phyloP scores from a whole-genome alignment of 306 rosid genomes.

The Corylus americana region DNA sequence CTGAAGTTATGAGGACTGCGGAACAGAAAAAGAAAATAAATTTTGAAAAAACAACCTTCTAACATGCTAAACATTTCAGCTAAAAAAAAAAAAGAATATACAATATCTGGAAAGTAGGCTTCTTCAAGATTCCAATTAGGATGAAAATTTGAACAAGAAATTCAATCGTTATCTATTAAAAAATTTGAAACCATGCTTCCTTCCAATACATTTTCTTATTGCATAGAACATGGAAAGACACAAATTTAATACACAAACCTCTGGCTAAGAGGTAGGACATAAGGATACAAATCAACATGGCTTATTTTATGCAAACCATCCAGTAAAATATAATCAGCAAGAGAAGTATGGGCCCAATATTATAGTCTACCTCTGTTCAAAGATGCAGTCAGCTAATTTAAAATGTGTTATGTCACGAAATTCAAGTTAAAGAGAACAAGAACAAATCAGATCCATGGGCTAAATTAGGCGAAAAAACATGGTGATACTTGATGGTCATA shows the following conservation, averaged over 20 bases:
- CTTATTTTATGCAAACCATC: background rate
- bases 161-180: background rate
- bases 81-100: no score
- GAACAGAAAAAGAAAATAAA: slow-evolving; percentile 1
- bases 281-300: background rate
- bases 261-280: background rate
- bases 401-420: background rate
- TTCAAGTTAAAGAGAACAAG: background rate
- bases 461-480: background rate
- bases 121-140: no score
- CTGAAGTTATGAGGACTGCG: background rate
- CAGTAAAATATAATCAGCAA: background rate
- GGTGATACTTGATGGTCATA: background rate
- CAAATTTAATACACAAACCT: background rate
- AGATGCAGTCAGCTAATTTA: background rate
- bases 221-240: background rate
- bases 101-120: no score
- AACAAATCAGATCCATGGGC: background rate
- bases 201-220: background rate
- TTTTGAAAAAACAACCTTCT: background rate
- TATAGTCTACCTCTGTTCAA: background rate
- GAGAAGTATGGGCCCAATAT: background rate
- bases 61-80: background rate
- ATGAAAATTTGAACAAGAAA: no score
- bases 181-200: background rate